Evolutionary conservation across 768 basidiomycete species (phyloP).

Genomic region (Leccinum arenicola): DNA sequence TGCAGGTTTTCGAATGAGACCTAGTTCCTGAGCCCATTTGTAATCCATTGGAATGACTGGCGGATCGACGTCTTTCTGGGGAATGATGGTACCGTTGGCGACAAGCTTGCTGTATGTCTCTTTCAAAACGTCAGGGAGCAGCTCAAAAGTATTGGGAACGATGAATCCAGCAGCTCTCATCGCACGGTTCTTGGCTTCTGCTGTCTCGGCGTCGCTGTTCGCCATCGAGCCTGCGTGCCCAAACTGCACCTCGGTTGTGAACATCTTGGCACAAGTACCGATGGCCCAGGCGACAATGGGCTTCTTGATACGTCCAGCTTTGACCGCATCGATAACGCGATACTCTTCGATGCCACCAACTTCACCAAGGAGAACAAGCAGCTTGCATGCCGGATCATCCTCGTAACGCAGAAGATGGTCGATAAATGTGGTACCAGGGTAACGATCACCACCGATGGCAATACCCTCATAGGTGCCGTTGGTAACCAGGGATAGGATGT

Average conservation of each 20-base stretch:
- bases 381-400: conserved; percentile 95
- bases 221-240: conserved; percentile 99
- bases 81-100: conserved; percentile 58
- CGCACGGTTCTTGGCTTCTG: conserved; percentile 94
- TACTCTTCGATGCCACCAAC: conserved; percentile 99
- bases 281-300: conserved; percentile 99
- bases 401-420: conserved; percentile 98
- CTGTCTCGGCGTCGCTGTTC: conserved; percentile 96
- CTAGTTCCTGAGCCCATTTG: conserved; percentile 99
- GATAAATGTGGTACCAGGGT: conserved; percentile 98
- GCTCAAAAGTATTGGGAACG: conserved; percentile 97
- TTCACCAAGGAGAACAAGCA: conserved; percentile 98
- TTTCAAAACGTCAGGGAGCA: conserved; percentile 81
- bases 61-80: conserved; percentile 78
- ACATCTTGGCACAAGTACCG: conserved; percentile 99
- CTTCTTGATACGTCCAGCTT: conserved; percentile 90
- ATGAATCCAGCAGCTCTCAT: conserved; percentile 96
- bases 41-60: conserved; percentile 99
- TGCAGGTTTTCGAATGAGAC: conserved; percentile 97
- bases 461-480: conserved; percentile 99
- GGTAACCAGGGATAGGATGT: conserved; percentile 93
- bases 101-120: conserved; percentile 86
- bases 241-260: conserved; percentile 98
- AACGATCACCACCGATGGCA: conserved; percentile 98
- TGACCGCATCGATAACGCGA: conserved; percentile 97